Evolutionary conservation across 768 basidiomycete genomes (phyloP), one percentile per base, ranked within the genome.

Genomic region (Imleria badia): DNA sequence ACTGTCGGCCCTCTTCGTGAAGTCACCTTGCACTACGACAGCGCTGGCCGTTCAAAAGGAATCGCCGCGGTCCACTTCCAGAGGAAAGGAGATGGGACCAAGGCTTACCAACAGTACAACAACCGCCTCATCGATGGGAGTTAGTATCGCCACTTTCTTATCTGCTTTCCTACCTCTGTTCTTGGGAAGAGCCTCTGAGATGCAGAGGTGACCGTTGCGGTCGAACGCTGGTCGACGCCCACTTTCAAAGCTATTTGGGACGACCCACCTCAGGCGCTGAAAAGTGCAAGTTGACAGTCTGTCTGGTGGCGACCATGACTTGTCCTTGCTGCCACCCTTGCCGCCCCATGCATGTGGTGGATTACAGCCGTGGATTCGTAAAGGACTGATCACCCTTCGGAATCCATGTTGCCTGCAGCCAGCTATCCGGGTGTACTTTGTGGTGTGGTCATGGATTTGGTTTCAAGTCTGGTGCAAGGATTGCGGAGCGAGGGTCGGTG

Each of bases 101-200:
- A 88, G 80, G 97, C 97, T 3, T 94, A 86, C 73, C 81, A 89
- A 64, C 84, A 91, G 61, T 99, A 98, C 80, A 93, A 99, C 83
- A 92, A 91, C 78, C 89, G 97, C 72, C 89, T 98, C 77, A 95
- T 99, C 85, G 97, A 99, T 88, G 94, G 94, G 80, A 97, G 97
- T 99, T 90, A 94, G 97, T 98, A 90, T 81, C 84, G 78, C 76
- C 80, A 69, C 65, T 71, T 71, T 70, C 66, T 68, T 68, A 63
- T 72, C 75, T 63, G 60, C 62, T 71, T 75, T 72, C 63, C 70
- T 65, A 45, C 59, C 65, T 58, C 47, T 60, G 42, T 71, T 56
- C 26, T 56, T n/a, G 56, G 64, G 53, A 62, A 50, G 42, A 48
- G 23, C 54, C 55, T 60, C 55, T 55, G 52, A 47, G 38, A 47